Conservation (phyloP, 2,329 filamentous ascomycete species). For the Emmonsia crescens region DNA sequence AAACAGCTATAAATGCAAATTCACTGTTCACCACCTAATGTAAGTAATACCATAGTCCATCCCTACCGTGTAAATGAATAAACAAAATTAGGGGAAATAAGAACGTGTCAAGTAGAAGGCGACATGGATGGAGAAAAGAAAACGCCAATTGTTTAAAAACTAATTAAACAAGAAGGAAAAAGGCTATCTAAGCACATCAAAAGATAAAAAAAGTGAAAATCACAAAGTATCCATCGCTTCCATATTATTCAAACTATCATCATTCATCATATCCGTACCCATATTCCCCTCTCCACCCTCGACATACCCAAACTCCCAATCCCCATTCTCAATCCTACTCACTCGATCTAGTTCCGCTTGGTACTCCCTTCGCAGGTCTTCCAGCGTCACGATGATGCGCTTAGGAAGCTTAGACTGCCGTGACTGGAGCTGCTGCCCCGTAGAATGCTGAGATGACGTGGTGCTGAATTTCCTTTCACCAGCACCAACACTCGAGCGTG, state of each 20-base stretch:
- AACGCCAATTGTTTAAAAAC: background rate
- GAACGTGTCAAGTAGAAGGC: background rate
- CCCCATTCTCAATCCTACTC: conserved; percentile 75
- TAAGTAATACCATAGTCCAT: background rate
- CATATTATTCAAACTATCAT: conserved; percentile 1
- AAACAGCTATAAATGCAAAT: background rate
- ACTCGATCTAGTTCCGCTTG: conserved; percentile 81
- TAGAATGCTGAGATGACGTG: background rate
- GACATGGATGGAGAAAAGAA: background rate
- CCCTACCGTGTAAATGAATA: background rate
- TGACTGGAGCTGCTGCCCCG: background rate
- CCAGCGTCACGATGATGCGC: conserved; percentile 72
- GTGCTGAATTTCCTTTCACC: background rate
- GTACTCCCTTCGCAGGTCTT: conserved; percentile 79
- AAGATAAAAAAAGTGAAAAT: conserved; percentile 2
- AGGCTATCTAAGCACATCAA: background rate
- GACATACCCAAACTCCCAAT: conserved; percentile 60
- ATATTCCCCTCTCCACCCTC: conserved; percentile 1
- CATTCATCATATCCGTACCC: conserved; percentile 2
- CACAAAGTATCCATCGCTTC: conserved; percentile 8
- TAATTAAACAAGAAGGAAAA: background rate
- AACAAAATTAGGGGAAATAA: background rate
- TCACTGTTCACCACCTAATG: background rate
- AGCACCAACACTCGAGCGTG: background rate
- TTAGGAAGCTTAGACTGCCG: conserved; percentile 34